Conservation (phyloP, 2,329 filamentous ascomycete genomes). For the Penicillium sp. region DNA sequence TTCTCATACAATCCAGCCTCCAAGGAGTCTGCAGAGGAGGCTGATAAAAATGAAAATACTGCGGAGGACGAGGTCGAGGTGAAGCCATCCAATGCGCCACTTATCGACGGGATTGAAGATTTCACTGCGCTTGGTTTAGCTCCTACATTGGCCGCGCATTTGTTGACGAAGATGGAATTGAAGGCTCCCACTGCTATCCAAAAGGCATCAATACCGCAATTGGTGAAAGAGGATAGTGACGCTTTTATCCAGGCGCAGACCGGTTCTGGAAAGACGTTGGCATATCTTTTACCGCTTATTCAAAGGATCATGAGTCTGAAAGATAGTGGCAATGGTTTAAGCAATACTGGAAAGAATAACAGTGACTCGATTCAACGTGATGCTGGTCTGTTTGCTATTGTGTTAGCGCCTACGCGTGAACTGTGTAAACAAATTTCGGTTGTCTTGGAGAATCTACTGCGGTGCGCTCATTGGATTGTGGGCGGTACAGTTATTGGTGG, state of each 20-base stretch:
- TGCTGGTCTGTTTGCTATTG: conserved; percentile 86
- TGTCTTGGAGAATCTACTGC: conserved; percentile 78
- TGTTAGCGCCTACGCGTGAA: conserved; percentile 92
- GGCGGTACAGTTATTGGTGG: conserved; percentile 77
- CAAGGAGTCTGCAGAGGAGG: conserved; percentile 50
- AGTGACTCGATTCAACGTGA: conserved; percentile 64
- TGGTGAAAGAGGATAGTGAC: conserved; percentile 77
- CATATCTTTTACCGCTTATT: conserved; percentile 90
- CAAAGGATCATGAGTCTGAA: conserved; percentile 76
- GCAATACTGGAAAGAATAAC: conserved; percentile 27
- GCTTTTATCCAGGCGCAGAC: conserved; percentile 97
- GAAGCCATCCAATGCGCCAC: conserved; percentile 84
- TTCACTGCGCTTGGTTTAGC: conserved; percentile 86
- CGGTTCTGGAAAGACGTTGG: conserved; percentile 92
- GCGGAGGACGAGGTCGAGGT: conserved; percentile 41
- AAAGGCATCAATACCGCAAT: conserved; percentile 76
- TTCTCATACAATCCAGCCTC: conserved; percentile 85
- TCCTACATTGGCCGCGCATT: conserved; percentile 71
- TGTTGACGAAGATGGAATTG: conserved; percentile 79
- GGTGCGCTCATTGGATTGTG: conserved; percentile 92
- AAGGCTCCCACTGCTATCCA: conserved; percentile 94
- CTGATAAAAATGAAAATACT: conserved; percentile 33
- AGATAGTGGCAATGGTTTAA: conserved; percentile 29
- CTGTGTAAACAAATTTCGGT: conserved; percentile 88
- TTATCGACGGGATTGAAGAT: conserved; percentile 76